Base-by-base conservation (phyloP, 208 protist species). In the Acanthamoeba rhysodes region DNA sequence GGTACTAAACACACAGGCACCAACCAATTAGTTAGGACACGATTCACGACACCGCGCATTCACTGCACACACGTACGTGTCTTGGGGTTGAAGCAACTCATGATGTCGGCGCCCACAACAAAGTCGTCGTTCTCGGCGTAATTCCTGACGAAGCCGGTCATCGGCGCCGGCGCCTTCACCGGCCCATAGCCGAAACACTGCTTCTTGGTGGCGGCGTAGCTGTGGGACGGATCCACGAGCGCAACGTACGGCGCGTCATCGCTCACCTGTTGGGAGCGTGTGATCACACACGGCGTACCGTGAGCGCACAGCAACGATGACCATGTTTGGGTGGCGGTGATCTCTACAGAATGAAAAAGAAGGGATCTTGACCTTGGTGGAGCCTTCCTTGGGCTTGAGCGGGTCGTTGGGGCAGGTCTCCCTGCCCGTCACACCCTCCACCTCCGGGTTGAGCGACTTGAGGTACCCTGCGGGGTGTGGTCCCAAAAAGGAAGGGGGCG, bases 101-200 rank as follows among this genome's bases (percentile, higher is more conserved):
- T 85, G 48, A 85, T 85, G 29, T 85, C 78, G 78, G 78, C 78
- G 27, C 78, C 78, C 24, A n/a, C 45, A 48, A 22, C 78, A 53
- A 34, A 34, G 48, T 85, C 78, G 45, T 34, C 78, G 29, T 59
- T 32, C 45, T 85, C 78, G 24, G 41, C 45, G 57, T 93, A 93
- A 53, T 37, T 93, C 34, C 70, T 76, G 34, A 76, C 87, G 87
- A 93, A 93, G 10, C 87, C 87, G 66, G 14, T 72, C 87, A 93
- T 93, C 45, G 87, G 87, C 22, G 87, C 87, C 16, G 87, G 87
- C 29, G 45, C 62, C 57, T 76, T 70, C 34, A 72, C 87, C 14
- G 66, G 87, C 2, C 78, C 78, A 53, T 53, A 53, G 45, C 78
- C 78, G 45, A 85, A 85, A 22, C 18, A 24, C 78, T 85, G 78